These are phyloP conservation scores for Aspergillus sojae DNA, from an alignment of 2,329 filamentous ascomycete species.

Conservation along the genomic window DNA sequence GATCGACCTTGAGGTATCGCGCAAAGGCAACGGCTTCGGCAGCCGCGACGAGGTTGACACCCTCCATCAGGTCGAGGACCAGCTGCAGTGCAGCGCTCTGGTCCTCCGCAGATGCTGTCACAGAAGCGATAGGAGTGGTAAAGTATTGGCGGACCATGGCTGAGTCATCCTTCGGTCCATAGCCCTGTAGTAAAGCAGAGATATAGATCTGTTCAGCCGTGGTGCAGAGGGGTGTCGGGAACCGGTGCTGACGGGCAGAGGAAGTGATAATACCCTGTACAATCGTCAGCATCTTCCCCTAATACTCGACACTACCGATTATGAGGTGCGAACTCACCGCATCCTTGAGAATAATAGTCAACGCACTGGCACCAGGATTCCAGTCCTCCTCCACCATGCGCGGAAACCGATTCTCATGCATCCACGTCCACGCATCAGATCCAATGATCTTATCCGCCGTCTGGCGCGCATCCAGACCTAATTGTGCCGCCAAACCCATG, in stretches of 20 bases:
- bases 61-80: slow-evolving; percentile 47
- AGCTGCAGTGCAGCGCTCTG: slow-evolving; percentile 41
- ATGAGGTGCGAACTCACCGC: slow-evolving; percentile 29
- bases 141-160: slow-evolving; percentile 59
- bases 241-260: slow-evolving; percentile 60
- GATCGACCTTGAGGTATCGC: slow-evolving; percentile 47
- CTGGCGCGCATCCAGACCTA: slow-evolving; percentile 55
- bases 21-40: slow-evolving; percentile 54
- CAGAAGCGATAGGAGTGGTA: slow-evolving; percentile 43
- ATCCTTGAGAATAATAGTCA: slow-evolving; percentile 65
- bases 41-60: slow-evolving; percentile 53
- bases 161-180: slow-evolving; percentile 57
- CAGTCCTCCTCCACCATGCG: slow-evolving; percentile 58
- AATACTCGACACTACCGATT: neutral
- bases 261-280: slow-evolving; percentile 65
- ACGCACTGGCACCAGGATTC: slow-evolving; percentile 60
- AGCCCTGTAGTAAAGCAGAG: slow-evolving; percentile 61
- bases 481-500: slow-evolving; percentile 60
- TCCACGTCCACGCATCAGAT: slow-evolving; percentile 61
- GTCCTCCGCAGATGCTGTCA: slow-evolving; percentile 37
- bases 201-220: slow-evolving; percentile 69
- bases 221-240: slow-evolving; percentile 63
- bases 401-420: slow-evolving; percentile 62
- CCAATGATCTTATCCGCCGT: slow-evolving; percentile 50
- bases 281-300: neutral